Percentiles rank a stretch among this genome's conserved stretches.
Conservation (phyloP, 1,139 yeast species). For the Blastobotrys malaysiensis region DNA sequence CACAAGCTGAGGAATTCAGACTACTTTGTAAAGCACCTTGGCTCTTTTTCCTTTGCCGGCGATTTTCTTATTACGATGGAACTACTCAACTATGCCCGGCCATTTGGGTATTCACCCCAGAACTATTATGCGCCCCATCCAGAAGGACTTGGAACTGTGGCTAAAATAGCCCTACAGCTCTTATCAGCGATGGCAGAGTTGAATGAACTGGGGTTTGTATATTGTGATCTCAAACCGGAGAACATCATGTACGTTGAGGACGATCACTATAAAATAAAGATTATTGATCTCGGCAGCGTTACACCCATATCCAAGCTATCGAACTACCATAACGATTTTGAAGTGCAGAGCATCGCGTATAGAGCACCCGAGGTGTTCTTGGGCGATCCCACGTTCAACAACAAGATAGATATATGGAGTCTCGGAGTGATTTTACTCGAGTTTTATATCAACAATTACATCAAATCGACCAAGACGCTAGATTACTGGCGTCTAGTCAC, state of each 20-base stretch:
- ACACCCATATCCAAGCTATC: conserved; percentile 13
- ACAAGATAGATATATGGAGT: conserved; percentile 27
- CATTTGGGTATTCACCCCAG: conserved; percentile 9
- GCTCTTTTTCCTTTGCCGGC: conserved; percentile 16
- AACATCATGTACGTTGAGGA: conserved; percentile 45
- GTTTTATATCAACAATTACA: conserved; percentile 18
- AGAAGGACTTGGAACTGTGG: conserved; percentile 14
- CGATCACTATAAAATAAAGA: conserved; percentile 17
- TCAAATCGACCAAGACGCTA: conserved; percentile 7
- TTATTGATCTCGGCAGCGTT: conserved; percentile 27
- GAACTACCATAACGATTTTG: conserved; percentile 22
- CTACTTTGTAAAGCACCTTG: conserved; percentile 14
- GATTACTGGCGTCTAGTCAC: neutral
- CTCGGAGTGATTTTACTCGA: conserved; percentile 25
- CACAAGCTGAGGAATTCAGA: conserved; percentile 6
- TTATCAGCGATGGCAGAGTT: conserved; percentile 22
- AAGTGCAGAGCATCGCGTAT: conserved; percentile 24
- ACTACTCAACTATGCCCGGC: conserved; percentile 17
- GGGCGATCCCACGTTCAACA: conserved; percentile 24
- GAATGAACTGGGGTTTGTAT: conserved; percentile 54
- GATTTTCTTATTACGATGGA: conserved; percentile 17
- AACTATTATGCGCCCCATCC: neutral
- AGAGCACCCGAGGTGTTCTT: conserved; percentile 28
- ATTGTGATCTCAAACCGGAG: conserved; percentile 83
- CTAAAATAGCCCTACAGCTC: conserved; percentile 24